phyloP scores from a whole-genome alignment of 1,139 yeast genomes.

The Kodamaea arcana region DNA sequence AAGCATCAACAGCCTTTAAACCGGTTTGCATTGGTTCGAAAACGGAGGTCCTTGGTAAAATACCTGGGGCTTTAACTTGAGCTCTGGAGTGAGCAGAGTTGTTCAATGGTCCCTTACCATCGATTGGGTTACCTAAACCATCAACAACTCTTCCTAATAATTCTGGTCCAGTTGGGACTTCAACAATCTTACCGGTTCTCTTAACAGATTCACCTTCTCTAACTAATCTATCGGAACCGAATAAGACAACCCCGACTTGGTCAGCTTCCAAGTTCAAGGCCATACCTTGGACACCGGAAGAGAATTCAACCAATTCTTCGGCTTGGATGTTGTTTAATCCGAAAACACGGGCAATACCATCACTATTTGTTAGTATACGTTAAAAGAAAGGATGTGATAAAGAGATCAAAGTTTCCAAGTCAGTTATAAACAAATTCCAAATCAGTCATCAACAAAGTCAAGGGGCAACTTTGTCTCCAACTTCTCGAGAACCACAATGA shows the following conservation, averaged over 20 bases:
- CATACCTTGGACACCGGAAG: constrained; percentile 99
- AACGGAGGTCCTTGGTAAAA: constrained; percentile 98
- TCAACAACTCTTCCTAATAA: constrained; percentile 99
- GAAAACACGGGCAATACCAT: constrained; percentile 99
- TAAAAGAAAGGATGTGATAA: constrained; percentile 9
- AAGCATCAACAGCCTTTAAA: constrained; percentile 97
- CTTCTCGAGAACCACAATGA: no score
- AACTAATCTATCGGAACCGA: constrained; percentile 98
- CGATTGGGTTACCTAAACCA: constrained; percentile 99
- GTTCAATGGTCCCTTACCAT: constrained; percentile 98
- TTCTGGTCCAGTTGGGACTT: constrained; percentile 98
- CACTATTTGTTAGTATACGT: constrained; percentile 51
- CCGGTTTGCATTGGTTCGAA: constrained; percentile 99
- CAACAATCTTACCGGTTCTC: constrained; percentile 99
- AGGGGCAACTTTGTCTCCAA: no score
- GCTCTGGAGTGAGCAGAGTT: constrained; percentile 87
- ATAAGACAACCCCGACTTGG: constrained; percentile 99
- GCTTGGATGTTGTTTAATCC: constrained; percentile 99
- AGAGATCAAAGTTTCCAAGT: background rate
- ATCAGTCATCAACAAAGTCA: no score
- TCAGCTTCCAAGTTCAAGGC: constrained; percentile 99
- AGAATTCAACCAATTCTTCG: constrained; percentile 98
- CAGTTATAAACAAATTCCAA: no score
- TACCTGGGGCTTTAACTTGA: constrained; percentile 99
- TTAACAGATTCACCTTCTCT: constrained; percentile 99